Evolutionary conservation across 2,329 filamentous ascomycete species (phyloP).

Genomic region (Phialocephala subalpina): DNA sequence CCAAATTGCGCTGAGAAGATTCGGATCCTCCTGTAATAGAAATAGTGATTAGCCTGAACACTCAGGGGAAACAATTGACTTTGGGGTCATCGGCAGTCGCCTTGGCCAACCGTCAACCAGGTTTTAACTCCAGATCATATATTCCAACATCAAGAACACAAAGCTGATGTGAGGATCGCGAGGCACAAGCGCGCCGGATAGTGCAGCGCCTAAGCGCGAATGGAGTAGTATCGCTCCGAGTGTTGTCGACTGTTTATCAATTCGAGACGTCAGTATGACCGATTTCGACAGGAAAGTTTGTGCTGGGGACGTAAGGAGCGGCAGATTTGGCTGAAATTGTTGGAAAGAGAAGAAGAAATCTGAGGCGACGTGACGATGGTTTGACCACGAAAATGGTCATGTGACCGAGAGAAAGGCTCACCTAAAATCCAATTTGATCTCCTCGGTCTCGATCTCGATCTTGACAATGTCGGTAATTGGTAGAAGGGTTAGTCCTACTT

Average conservation of each 20-base stretch:
- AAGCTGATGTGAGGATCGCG: not conserved
- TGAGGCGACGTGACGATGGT: not conserved
- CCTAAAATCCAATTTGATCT: not conserved
- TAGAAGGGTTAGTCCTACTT: no score
- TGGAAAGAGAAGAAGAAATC: not conserved
- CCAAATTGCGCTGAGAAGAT: constrained; percentile 4
- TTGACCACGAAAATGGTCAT: not conserved
- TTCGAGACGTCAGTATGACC: not conserved
- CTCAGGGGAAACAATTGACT: not conserved
- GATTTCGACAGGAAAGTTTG: not conserved
- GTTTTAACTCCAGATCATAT: not conserved
- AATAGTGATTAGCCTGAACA: constrained; percentile 1
- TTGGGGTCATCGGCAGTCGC: not conserved
- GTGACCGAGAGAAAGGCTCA: not conserved
- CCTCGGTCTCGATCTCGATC: not conserved
- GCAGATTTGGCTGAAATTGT: not conserved
- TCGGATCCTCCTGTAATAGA: not conserved
- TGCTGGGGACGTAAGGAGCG: not conserved
- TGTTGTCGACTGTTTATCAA: not conserved
- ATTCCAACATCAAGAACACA: not conserved
- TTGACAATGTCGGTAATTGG: not conserved
- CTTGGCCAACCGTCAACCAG: not conserved
- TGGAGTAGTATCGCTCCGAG: not conserved
- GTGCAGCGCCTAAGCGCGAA: not conserved
- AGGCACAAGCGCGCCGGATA: not conserved